Percentiles rank a stretch among this genome's conserved stretches.
These are phyloP conservation scores for Sclerotinia trifoliorum DNA, from an alignment of 2,329 filamentous ascomycete species.

Conservation along the genomic window DNA sequence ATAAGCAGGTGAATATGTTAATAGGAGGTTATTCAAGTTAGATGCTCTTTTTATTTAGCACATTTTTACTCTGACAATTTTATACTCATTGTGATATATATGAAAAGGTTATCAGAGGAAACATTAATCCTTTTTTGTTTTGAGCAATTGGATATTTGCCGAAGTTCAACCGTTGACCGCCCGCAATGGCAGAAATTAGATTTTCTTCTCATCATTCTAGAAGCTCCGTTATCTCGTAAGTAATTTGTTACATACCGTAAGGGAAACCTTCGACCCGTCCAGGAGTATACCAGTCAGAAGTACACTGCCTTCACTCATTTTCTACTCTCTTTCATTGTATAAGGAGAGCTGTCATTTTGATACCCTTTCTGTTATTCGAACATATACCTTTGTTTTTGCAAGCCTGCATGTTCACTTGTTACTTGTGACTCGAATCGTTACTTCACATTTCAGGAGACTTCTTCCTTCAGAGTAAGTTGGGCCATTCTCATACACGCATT, in stretches of 20 bases:
- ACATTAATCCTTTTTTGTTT: too few relatives aligned
- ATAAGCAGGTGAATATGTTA: too few relatives aligned
- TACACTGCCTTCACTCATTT: not conserved
- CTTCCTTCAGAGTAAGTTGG: not conserved
- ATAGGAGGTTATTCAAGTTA: too few relatives aligned
- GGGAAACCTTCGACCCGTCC: not conserved
- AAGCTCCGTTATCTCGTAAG: not conserved
- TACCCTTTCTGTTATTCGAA: not conserved
- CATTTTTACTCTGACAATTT: not conserved
- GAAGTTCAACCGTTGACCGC: conserved; percentile 6
- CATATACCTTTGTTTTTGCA: conserved; percentile 1
- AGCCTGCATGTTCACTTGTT: not conserved
- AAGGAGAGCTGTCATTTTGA: not conserved
- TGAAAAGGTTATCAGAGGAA: too few relatives aligned
- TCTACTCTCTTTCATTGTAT: not conserved
- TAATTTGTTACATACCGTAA: not conserved
- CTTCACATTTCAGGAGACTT: not conserved
- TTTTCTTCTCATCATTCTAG: not conserved
- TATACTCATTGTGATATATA: not conserved
- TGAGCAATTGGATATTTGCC: not conserved
- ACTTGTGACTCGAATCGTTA: conserved; percentile 2
- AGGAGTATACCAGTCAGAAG: not conserved
- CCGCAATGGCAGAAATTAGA: conserved; percentile 1
- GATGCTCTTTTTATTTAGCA: not conserved
- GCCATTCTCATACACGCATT: not conserved